Evolutionary conservation across 1,139 yeast species (phyloP).

Genomic region (Ogataea hybrid): DNA sequence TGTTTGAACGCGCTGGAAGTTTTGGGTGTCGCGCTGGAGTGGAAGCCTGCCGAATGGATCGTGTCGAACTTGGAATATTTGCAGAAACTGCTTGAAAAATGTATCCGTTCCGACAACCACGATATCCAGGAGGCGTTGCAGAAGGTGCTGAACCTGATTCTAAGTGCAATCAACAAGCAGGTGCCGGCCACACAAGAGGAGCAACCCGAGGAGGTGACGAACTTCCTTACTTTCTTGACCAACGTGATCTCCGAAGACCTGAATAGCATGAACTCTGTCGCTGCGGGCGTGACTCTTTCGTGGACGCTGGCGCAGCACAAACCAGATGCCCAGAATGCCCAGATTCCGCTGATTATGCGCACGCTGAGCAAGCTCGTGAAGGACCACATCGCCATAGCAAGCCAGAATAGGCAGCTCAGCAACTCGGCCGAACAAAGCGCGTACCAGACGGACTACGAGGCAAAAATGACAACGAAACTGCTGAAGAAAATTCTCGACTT

Average conservation of each 20-base stretch:
- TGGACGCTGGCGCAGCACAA: constrained; percentile 77
- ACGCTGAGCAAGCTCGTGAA: constrained; percentile 86
- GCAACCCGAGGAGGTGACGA: constrained; percentile 56
- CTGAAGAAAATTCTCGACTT: constrained; percentile 75
- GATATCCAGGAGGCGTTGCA: constrained; percentile 82
- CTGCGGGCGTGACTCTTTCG: constrained; percentile 86
- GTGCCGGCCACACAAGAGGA: constrained; percentile 52
- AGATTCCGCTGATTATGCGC: constrained; percentile 76
- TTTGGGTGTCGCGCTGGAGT: constrained; percentile 76
- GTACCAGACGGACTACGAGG: constrained; percentile 54
- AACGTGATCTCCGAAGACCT: constrained; percentile 81
- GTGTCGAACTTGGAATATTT: constrained; percentile 64
- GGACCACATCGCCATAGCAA: constrained; percentile 78
- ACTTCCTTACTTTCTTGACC: constrained; percentile 60
- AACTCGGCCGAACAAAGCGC: constrained; percentile 16
- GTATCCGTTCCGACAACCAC: constrained; percentile 78
- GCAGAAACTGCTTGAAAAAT: constrained; percentile 74
- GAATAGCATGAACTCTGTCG: constrained; percentile 75
- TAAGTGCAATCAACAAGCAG: constrained; percentile 55
- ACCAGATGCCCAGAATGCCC: constrained; percentile 70
- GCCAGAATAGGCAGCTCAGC: constrained; percentile 42
- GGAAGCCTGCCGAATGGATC: constrained; percentile 78
- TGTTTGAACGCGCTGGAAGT: constrained; percentile 92
- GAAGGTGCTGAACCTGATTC: constrained; percentile 63
- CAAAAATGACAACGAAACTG: constrained; percentile 72